Evolutionary conservation across 1,139 yeast genomes (phyloP), one percentile per base, ranked within the genome.

Genomic region (Nematodospora anomalae): DNA sequence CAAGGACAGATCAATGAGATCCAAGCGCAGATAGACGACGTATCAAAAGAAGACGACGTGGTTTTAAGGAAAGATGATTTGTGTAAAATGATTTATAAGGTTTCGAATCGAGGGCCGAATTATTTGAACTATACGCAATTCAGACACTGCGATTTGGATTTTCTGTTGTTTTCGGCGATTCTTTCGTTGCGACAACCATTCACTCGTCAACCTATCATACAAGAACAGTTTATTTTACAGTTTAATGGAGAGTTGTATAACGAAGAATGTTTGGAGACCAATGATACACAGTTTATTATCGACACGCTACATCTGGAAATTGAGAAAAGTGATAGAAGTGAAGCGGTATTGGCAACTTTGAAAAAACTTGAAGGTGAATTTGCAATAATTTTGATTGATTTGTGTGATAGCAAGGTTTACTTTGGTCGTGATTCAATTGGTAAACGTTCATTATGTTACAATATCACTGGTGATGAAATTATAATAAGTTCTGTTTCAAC

Each of bases 201-300:
- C 47, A 78, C 85, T 0, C 49, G 61, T 16, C 97, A 92, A 58
- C 96, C 97, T 0, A 38, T 60, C 1, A 37, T 35, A 2, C 50
- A 50, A 12, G 59, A 55, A 6, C 57, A 55, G 11, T 57, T 53
- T 42, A 33, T 60, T 51, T 39, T 80, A 45, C 96, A 86, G 52
- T 92, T 83, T 61, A 92, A 92, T 55, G 98, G 97, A 0, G 97
- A 90, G 54, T 62, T 89, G 9, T 90, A 90, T 55, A 81, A 82
- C 47, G 52, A 57, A 1, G 80, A 74, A 25, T 74, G 83, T 22
- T 49, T 61, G 24, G 38, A 44, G 2, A 36, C 48, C 2, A 70
- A 66, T 40, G 74, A 71, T 44, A 71, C 75, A 0, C 52, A 46
- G 9, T 68, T 35, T 46, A 51, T 57, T 15, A 47, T 48, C 38